Evolutionary conservation across 208 protist species (phyloP).

Genomic region (Entamoeba moshkovskii): DNA sequence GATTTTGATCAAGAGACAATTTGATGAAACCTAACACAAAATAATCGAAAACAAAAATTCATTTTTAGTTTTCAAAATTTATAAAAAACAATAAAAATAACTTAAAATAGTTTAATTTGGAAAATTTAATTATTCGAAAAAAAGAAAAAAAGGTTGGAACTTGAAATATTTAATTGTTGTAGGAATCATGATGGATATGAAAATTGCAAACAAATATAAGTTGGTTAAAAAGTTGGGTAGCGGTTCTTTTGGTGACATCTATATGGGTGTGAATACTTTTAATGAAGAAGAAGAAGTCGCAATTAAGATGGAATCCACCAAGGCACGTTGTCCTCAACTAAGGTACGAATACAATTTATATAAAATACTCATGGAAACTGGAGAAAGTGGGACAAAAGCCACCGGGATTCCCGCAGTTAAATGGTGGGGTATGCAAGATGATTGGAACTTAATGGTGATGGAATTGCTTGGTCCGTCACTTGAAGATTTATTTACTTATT

Average conservation of each 20-base stretch:
- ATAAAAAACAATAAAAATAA: too few species aligned
- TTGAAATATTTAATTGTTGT: too few species aligned
- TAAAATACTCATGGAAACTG: conserved; percentile 46
- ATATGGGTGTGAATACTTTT: conserved; percentile 52
- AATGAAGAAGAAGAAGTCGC: conserved; percentile 50
- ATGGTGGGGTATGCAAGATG: conserved; percentile 76
- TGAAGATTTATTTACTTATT: conserved; percentile 86
- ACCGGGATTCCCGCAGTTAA: conserved; percentile 79
- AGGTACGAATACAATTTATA: conserved; percentile 86
- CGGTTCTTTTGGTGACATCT: conserved; percentile 69
- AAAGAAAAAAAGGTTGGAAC: too few species aligned
- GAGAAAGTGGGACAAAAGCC: conserved; percentile 41
- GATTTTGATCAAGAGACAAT: too few species aligned
- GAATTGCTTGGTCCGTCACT: conserved; percentile 87
- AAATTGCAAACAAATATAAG: not conserved
- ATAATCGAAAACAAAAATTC: too few species aligned
- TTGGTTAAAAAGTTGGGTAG: not conserved
- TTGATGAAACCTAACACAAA: too few species aligned
- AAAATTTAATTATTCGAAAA: too few species aligned
- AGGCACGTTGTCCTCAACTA: conserved; percentile 76
- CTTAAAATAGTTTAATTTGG: too few species aligned
- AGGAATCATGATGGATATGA: conserved; percentile 4
- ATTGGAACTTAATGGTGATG: conserved; percentile 95
- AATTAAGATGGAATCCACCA: conserved; percentile 71
- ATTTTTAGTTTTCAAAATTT: too few species aligned